Conservation (phyloP, 106 monocot genomes). For the Dioscorea alata region DNA sequence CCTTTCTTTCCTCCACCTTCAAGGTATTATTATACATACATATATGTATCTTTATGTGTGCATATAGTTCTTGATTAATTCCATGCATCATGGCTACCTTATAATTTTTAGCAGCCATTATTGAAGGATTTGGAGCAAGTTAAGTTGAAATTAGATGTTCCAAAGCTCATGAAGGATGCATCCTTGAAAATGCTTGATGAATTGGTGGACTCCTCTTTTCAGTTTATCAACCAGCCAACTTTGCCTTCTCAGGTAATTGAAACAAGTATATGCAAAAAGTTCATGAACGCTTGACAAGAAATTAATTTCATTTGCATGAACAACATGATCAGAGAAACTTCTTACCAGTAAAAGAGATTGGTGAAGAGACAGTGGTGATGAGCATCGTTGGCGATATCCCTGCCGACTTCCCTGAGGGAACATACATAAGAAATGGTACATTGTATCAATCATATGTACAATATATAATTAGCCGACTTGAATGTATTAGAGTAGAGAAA, state of each 20-base stretch:
- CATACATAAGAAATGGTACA: constrained; percentile 57
- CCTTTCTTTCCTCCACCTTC: not conserved
- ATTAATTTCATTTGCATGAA: no score
- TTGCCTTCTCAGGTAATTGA: not conserved
- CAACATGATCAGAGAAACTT: constrained; percentile 36
- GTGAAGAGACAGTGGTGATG: constrained; percentile 7
- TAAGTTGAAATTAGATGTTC: not conserved
- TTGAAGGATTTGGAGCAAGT: not conserved
- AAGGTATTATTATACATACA: not conserved
- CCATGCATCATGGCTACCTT: constrained; percentile 14
- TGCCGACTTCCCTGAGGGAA: constrained; percentile 44
- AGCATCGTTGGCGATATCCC: constrained; percentile 47
- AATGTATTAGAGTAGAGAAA: no score
- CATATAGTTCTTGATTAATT: no score
- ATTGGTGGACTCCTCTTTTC: constrained; percentile 26
- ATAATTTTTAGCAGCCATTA: constrained; percentile 1
- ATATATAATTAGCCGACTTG: no score
- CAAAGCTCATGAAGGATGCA: constrained; percentile 3
- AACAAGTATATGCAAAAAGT: not conserved
- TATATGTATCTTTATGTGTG: not conserved
- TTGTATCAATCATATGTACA: no score
- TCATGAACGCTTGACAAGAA: no score
- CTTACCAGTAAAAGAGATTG: constrained; percentile 39
- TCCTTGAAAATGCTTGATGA: constrained; percentile 20
- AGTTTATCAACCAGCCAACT: constrained; percentile 18